These are phyloP conservation scores for Orbilia ellipsospora DNA, from an alignment of 2,329 filamentous ascomycete genomes.

Conservation along the genomic window DNA sequence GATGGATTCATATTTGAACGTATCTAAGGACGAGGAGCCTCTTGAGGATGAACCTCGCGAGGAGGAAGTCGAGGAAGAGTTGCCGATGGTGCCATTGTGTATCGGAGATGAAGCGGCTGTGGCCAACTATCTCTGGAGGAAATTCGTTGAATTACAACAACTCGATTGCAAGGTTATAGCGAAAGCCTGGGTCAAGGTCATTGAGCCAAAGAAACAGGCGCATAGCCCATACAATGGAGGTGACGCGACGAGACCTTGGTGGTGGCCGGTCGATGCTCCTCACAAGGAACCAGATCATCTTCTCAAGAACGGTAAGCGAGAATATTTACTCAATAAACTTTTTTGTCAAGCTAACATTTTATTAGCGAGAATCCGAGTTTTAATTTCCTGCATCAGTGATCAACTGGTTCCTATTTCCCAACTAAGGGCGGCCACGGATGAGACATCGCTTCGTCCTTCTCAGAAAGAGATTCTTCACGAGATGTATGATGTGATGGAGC, in stretches of 20 bases:
- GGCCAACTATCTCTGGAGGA: conserved; percentile 71
- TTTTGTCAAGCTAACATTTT: neutral
- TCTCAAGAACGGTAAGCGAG: conserved; percentile 70
- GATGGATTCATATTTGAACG: conserved; percentile 1
- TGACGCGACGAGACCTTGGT: conserved; percentile 72
- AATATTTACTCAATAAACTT: neutral
- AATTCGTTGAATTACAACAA: conserved; percentile 76
- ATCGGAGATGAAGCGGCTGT: conserved; percentile 70
- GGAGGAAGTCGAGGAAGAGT: conserved; percentile 33
- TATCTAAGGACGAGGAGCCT: conserved; percentile 23
- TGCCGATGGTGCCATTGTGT: conserved; percentile 62
- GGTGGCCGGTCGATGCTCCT: conserved; percentile 74
- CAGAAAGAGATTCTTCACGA: conserved; percentile 50
- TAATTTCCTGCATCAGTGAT: conserved; percentile 33
- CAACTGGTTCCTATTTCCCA: conserved; percentile 29
- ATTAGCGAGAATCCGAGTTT: conserved; percentile 25
- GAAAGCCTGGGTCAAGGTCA: conserved; percentile 79
- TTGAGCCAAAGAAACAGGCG: conserved; percentile 81
- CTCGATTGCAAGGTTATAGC: conserved; percentile 77
- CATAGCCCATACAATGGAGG: conserved; percentile 77
- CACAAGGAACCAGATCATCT: conserved; percentile 81
- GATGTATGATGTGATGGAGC: conserved; percentile 42
- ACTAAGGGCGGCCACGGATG: conserved; percentile 42
- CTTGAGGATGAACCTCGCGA: conserved; percentile 28
- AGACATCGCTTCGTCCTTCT: conserved; percentile 24